A percentile compares a stretch with the other conserved stretches of the same genome.
phyloP scores from a whole-genome alignment of 257 asterid species.

The Scutellaria barbata region DNA sequence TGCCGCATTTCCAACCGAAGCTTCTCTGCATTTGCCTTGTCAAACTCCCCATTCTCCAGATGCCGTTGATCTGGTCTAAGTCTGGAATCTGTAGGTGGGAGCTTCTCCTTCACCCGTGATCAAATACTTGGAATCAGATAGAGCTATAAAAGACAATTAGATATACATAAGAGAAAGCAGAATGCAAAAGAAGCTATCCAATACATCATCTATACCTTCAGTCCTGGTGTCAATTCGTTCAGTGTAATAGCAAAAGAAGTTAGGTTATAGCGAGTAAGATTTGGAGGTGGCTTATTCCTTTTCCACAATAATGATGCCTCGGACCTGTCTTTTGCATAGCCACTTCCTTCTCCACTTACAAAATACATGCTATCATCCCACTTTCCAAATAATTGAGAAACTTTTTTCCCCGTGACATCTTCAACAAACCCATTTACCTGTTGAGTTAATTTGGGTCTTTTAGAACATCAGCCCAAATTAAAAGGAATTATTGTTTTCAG shows the following conservation, averaged over 20 bases:
- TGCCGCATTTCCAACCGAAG: conserved; percentile 85
- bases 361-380: conserved; percentile 89
- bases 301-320: conserved; percentile 73
- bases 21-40: conserved; percentile 85
- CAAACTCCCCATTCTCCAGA: conserved; percentile 90
- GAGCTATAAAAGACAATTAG: conserved; percentile 46
- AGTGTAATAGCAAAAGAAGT: conserved; percentile 85
- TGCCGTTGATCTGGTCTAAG: conserved; percentile 90
- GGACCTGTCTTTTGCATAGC: conserved; percentile 56
- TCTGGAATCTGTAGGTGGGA: conserved; percentile 98
- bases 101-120: conserved; percentile 77
- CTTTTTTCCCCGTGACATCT: conserved; percentile 68
- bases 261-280: conserved; percentile 78
- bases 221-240: conserved; percentile 81
- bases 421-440: conserved; percentile 95
- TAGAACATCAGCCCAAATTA: conserved; percentile 21
- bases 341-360: conserved; percentile 63
- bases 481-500: background rate
- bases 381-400: conserved; percentile 79
- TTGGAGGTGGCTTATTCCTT: conserved; percentile 59
- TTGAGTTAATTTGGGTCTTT: conserved; percentile 30
- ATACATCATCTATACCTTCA: conserved; percentile 60
- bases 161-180: conserved; percentile 29
- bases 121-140: conserved; percentile 60
- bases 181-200: conserved; percentile 25